Conservation (phyloP, 495 filamentous ascomycete genomes). For the Apodospora peruviana region DNA sequence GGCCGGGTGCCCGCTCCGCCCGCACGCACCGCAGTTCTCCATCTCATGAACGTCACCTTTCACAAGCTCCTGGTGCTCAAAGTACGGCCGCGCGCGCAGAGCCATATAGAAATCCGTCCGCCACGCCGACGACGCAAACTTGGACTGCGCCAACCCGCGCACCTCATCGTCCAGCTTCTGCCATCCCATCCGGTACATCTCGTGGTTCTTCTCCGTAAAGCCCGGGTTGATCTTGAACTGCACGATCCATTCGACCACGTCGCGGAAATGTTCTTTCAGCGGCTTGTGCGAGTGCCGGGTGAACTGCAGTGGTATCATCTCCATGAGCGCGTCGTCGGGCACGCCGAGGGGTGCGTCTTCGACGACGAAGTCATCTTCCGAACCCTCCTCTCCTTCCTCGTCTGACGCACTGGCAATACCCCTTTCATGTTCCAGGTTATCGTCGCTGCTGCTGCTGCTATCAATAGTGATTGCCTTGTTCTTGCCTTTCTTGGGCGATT, state of each 20-base stretch:
- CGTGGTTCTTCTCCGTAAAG: constrained; percentile 52
- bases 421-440: too few relatives aligned
- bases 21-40: constrained; percentile 69
- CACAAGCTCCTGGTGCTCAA: constrained; percentile 19
- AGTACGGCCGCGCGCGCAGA: constrained; percentile 57
- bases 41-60: constrained; percentile 26
- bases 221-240: constrained; percentile 66
- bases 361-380: constrained; percentile 63
- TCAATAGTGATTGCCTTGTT: constrained; percentile 10
- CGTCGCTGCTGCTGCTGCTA: not conserved
- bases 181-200: constrained; percentile 67
- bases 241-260: constrained; percentile 79
- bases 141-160: constrained; percentile 59
- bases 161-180: constrained; percentile 70
- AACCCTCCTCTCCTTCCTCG: constrained; percentile 28
- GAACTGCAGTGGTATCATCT: constrained; percentile 65
- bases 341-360: constrained; percentile 64
- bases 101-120: constrained; percentile 57
- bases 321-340: constrained; percentile 34
- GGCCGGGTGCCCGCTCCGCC: constrained; percentile 61
- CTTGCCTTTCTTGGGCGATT: constrained; percentile 12
- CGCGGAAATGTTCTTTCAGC: constrained; percentile 69
- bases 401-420: constrained; percentile 29
- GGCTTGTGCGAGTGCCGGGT: constrained; percentile 61
- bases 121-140: constrained; percentile 72